Evolutionary conservation across 257 asterid species (phyloP).

Genomic region (Plantago ovata): DNA sequence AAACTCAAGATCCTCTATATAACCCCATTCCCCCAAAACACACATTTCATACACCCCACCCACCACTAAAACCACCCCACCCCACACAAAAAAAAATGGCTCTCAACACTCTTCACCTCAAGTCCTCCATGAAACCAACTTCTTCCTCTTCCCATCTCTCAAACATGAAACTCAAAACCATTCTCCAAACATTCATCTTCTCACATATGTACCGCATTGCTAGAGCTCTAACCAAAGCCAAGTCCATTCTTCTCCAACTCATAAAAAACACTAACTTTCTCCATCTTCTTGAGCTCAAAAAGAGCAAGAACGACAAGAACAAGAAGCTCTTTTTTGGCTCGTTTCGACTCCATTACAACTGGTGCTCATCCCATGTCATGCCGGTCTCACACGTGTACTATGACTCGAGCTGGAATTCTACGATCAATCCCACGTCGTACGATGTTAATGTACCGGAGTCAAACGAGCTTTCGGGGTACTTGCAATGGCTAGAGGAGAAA

Average conservation of each 20-base stretch:
- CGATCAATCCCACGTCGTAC: slow-evolving; percentile 21
- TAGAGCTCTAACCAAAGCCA: slow-evolving; percentile 41
- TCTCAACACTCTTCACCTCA: slow-evolving; percentile 35
- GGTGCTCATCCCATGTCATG: slow-evolving; percentile 71
- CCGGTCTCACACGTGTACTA: slow-evolving; percentile 47
- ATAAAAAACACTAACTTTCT: slow-evolving; percentile 38
- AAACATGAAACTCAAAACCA: slow-evolving; percentile 39
- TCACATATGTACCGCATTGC: slow-evolving; percentile 52
- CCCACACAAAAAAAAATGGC: slow-evolving; percentile 24
- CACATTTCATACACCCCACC: slow-evolving; percentile 18
- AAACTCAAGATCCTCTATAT: slow-evolving; percentile 52
- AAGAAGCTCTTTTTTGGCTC: slow-evolving; percentile 58
- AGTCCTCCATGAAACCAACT: slow-evolving; percentile 42
- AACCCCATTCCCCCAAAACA: slow-evolving; percentile 28
- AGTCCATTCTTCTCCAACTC: slow-evolving; percentile 41
- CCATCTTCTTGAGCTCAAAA: slow-evolving; percentile 29
- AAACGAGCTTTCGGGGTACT: slow-evolving; percentile 45
- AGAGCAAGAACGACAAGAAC: slow-evolving; percentile 27
- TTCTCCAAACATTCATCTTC: slow-evolving; percentile 57
- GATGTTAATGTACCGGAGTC: slow-evolving; percentile 23
- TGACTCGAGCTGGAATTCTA: slow-evolving; percentile 52
- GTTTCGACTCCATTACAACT: slow-evolving; percentile 75
- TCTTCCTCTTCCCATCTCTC: slow-evolving; percentile 35
- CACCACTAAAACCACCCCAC: slow-evolving; percentile 6
- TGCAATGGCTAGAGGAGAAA: slow-evolving; percentile 82